These are phyloP conservation scores for Baorangia bicolor DNA, from an alignment of 768 basidiomycete genomes.

Conservation along the genomic window DNA sequence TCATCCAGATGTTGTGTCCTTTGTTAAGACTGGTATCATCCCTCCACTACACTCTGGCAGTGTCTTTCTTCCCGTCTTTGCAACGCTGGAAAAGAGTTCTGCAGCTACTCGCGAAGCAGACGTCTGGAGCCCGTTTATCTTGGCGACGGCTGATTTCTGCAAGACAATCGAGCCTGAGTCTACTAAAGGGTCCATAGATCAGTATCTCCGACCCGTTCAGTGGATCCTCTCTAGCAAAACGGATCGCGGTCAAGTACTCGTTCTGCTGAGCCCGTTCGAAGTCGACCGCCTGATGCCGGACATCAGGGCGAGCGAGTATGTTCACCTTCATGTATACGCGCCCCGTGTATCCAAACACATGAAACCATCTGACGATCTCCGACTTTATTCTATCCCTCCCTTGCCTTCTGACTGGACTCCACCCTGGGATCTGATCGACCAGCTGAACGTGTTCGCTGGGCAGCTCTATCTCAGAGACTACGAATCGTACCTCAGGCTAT, in stretches of 20 bases:
- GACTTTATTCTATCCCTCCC: constrained; percentile 7
- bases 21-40: constrained; percentile 31
- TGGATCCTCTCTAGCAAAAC: constrained; percentile 18
- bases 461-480: too few relatives aligned
- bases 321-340: constrained; percentile 41
- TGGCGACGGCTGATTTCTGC: constrained; percentile 8
- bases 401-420: too few relatives aligned
- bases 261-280: too few relatives aligned
- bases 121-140: constrained; percentile 8
- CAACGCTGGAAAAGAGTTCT: constrained; percentile 3
- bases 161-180: constrained; percentile 1
- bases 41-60: too few relatives aligned
- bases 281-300: constrained; percentile 36
- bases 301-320: constrained; percentile 33
- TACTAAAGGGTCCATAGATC: not conserved
- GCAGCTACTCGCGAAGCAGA: too few relatives aligned
- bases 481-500: constrained; percentile 22
- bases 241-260: constrained; percentile 10
- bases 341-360: constrained; percentile 35
- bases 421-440: too few relatives aligned
- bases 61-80: constrained; percentile 20
- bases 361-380: constrained; percentile 35
- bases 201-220: constrained; percentile 20
- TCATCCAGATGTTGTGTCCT: constrained; percentile 33
- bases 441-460: too few relatives aligned